Conservation (phyloP, 225 moss, liverwort and hornwort genomes). For the Bryum argenteum region DNA sequence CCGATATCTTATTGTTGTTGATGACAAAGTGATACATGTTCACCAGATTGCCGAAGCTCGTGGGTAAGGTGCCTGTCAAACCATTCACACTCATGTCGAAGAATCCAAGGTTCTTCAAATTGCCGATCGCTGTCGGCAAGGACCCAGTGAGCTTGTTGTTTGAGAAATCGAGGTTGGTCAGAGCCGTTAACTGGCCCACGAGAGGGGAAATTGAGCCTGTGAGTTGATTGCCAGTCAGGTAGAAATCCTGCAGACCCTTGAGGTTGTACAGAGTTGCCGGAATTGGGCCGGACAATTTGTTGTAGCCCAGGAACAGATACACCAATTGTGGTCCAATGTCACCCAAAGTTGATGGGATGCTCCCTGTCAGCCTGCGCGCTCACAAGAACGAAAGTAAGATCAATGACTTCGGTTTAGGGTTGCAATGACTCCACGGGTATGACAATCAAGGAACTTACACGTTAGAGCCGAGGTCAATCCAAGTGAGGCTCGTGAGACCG, state of each 20-base stretch:
- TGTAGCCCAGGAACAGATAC: conserved; percentile 21
- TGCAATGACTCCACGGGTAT: no score
- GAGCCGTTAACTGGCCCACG: background rate
- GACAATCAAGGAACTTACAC: conserved; percentile 1
- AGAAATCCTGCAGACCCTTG: conserved; percentile 33
- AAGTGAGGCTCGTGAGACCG: conserved; percentile 26
- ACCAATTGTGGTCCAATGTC: conserved; percentile 32
- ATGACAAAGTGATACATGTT: conserved; percentile 28
- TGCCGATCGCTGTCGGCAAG: conserved; percentile 19
- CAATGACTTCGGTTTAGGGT: background rate
- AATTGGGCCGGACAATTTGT: conserved; percentile 21
- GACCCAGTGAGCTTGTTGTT: conserved; percentile 22
- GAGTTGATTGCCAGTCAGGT: conserved; percentile 32
- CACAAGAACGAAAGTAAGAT: background rate
- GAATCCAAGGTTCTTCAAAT: conserved; percentile 8
- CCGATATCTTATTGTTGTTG: conserved; percentile 28
- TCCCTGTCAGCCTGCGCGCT: conserved; percentile 14
- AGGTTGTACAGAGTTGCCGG: conserved; percentile 34
- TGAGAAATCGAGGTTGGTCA: conserved; percentile 40
- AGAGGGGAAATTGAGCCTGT: background rate
- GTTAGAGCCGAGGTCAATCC: conserved; percentile 31
- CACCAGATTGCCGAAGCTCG: conserved; percentile 24
- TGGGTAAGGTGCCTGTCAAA: conserved; percentile 23
- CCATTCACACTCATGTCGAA: conserved; percentile 12
- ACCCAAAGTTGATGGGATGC: conserved; percentile 19